phyloP scores from a whole-genome alignment of 495 filamentous ascomycete genomes.

The Hypomontagnella monticulosa region DNA sequence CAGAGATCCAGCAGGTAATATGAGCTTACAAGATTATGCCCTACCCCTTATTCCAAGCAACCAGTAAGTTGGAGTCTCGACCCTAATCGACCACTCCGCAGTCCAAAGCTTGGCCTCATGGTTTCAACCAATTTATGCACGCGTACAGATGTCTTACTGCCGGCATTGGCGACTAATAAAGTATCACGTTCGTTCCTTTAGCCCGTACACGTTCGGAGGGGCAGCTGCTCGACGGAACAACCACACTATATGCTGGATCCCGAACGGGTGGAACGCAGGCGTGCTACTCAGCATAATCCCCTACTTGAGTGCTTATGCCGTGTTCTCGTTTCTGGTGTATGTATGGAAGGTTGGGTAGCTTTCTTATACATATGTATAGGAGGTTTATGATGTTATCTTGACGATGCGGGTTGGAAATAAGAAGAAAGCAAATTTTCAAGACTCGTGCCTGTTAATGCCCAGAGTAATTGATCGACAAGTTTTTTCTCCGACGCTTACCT shows the following conservation, averaged over 20 bases:
- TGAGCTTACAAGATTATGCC: neutral
- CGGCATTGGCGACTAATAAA: conserved; percentile 3
- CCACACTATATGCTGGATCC: conserved; percentile 22
- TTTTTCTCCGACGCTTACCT: neutral
- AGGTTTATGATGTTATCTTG: conserved; percentile 11
- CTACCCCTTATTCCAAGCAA: conserved; percentile 7
- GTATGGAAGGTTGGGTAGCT: neutral
- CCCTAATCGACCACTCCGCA: neutral
- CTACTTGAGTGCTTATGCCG: neutral
- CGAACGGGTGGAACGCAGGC: conserved; percentile 33
- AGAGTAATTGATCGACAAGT: conserved; percentile 19
- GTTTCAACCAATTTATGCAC: conserved; percentile 5
- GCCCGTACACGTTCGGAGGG: conserved; percentile 16
- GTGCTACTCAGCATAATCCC: conserved; percentile 17
- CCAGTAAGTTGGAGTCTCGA: neutral
- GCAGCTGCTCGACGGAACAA: no score
- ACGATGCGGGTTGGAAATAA: neutral
- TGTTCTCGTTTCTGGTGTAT: conserved; percentile 9
- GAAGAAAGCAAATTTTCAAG: conserved; percentile 9
- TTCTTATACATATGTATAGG: neutral
- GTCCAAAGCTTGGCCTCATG: neutral
- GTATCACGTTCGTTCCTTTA: conserved; percentile 5
- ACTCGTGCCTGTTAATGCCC: neutral
- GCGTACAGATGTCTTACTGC: conserved; percentile 12
- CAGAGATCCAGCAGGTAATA: no score